Evolutionary conservation across 2,329 filamentous ascomycete species (phyloP).

Genomic region (Sclerotinia glacialis): DNA sequence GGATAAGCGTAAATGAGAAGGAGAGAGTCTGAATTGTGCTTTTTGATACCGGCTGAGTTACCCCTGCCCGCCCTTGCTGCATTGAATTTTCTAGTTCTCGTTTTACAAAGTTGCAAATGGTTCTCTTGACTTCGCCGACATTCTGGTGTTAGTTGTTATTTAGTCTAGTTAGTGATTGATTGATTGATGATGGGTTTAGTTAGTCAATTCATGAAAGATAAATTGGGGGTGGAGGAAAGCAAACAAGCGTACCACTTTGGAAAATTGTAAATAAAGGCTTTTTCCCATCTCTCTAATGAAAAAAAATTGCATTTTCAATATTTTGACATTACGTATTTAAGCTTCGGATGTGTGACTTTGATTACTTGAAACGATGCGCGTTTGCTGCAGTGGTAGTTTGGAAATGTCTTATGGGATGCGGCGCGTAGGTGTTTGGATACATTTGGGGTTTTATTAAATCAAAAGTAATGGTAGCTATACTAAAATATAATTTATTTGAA

Average conservation of each 20-base stretch:
- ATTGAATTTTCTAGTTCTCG: constrained; percentile 21
- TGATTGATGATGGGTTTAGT: constrained; percentile 11
- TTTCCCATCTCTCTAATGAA: constrained; percentile 7
- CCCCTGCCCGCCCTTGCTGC: constrained; percentile 22
- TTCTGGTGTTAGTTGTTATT: constrained; percentile 17
- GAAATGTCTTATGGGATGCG: neutral
- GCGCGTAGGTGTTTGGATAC: too few species aligned
- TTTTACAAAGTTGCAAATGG: constrained; percentile 23
- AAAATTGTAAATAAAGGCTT: constrained; percentile 22
- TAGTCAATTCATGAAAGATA: constrained; percentile 16
- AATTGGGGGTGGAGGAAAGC: constrained; percentile 14
- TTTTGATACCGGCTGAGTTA: constrained; percentile 24
- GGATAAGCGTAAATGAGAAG: constrained; percentile 15
- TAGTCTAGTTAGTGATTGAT: constrained; percentile 18
- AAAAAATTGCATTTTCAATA: constrained; percentile 6
- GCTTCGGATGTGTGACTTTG: neutral
- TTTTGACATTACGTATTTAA: neutral
- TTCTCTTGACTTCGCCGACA: constrained; percentile 23
- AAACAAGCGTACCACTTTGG: constrained; percentile 21
- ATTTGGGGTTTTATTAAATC: too few species aligned
- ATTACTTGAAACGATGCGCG: neutral
- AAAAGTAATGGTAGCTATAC: neutral
- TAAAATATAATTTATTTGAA: neutral
- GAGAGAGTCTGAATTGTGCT: constrained; percentile 12
- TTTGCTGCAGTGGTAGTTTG: neutral